These are phyloP conservation scores for Yamadazyma trypodendri DNA, from an alignment of 1,139 yeast genomes.

Conservation along the genomic window DNA sequence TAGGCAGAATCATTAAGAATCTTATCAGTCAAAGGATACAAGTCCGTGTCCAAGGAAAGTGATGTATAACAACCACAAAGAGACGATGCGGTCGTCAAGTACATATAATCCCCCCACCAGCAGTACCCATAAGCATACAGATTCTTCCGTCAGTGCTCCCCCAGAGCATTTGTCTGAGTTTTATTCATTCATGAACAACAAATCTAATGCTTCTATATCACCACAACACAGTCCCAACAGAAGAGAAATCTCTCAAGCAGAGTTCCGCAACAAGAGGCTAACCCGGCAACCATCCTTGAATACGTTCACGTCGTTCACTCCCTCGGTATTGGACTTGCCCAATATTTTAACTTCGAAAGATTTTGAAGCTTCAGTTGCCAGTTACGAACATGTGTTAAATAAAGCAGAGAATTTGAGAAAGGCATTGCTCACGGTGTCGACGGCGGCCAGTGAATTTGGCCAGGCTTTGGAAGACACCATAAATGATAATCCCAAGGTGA, in stretches of 20 bases:
- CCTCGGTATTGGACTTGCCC: constrained; percentile 58
- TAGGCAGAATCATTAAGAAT: neutral
- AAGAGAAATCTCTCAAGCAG: constrained; percentile 9
- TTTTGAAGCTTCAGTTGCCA: constrained; percentile 45
- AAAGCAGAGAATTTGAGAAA: constrained; percentile 54
- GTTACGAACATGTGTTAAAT: constrained; percentile 47
- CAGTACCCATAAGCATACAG: constrained; percentile 1
- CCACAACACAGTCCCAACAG: constrained; percentile 16
- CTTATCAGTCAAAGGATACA: constrained; percentile 1
- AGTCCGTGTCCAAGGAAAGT: neutral
- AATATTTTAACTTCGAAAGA: constrained; percentile 60
- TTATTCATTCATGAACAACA: constrained; percentile 43
- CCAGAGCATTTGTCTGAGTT: constrained; percentile 60
- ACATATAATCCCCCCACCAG: neutral
- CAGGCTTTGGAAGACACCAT: constrained; percentile 58
- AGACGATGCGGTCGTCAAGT: neutral
- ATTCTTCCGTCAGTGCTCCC: constrained; percentile 1
- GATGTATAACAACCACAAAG: neutral
- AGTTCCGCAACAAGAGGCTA: constrained; percentile 8
- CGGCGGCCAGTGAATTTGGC: constrained; percentile 74
- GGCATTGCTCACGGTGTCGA: constrained; percentile 51
- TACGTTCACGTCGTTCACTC: constrained; percentile 44
- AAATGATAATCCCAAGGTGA: constrained; percentile 58
- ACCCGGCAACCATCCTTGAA: constrained; percentile 31
- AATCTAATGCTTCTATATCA: constrained; percentile 14